Evolutionary conservation across 208 protist species (phyloP).

Genomic region (Wallacemonas rigidus): DNA sequence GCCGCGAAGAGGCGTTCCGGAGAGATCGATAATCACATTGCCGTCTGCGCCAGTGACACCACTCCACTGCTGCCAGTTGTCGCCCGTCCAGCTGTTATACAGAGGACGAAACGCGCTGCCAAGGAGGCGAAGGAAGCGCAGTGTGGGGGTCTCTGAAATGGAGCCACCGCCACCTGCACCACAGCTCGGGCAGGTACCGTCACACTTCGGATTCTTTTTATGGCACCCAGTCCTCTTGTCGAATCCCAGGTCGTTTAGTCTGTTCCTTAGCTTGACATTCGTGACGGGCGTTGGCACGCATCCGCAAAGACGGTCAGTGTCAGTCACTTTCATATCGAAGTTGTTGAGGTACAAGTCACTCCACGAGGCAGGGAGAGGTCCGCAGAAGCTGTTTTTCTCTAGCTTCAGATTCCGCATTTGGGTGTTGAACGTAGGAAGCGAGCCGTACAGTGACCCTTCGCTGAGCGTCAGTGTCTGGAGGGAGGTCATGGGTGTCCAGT

Average conservation of each 20-base stretch:
- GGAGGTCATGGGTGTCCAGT: constrained; percentile 8
- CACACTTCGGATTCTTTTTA: neutral
- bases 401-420: neutral
- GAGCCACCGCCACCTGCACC: neutral
- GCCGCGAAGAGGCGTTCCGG: neutral
- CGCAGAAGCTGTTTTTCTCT: constrained; percentile 4
- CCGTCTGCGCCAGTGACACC: neutral
- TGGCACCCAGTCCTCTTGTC: neutral
- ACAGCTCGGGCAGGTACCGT: constrained; percentile 2
- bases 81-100: constrained; percentile 7
- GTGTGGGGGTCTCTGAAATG: constrained; percentile 1
- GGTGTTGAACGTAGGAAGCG: neutral
- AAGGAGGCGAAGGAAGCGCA: constrained; percentile 10
- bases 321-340: neutral
- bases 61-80: neutral
- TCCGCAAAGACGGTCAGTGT: neutral
- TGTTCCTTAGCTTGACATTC: neutral
- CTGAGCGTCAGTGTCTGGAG: neutral
- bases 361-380: neutral
- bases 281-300: neutral
- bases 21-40: neutral
- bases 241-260: neutral
- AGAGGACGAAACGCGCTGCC: constrained; percentile 8
- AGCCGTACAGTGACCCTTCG: neutral
- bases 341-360: neutral